These are phyloP conservation scores for Phaffomyces antillensis DNA, from an alignment of 805 yeast species.

Conservation along the genomic window DNA sequence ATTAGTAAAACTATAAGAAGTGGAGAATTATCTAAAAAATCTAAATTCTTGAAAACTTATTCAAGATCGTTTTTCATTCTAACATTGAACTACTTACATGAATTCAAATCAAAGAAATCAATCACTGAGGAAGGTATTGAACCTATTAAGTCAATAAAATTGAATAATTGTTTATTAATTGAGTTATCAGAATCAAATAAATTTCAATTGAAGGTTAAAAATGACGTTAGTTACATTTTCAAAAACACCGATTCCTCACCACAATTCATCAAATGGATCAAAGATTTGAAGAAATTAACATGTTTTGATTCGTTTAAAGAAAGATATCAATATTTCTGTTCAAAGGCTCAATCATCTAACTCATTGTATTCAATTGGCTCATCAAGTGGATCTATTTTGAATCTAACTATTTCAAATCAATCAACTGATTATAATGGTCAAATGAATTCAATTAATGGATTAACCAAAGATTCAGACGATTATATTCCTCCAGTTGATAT, in stretches of 20 bases:
- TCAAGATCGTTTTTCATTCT: conserved; percentile 83
- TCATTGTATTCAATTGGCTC: too few relatives aligned
- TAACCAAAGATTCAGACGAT: neutral
- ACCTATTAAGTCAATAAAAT: conserved; percentile 73
- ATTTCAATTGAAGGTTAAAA: conserved; percentile 33
- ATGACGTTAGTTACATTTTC: conserved; percentile 77
- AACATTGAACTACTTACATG: conserved; percentile 83
- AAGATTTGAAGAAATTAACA: conserved; percentile 54
- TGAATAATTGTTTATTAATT: conserved; percentile 71
- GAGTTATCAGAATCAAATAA: conserved; percentile 68
- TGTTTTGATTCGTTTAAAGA: conserved; percentile 25
- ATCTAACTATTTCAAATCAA: neutral
- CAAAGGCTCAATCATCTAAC: neutral
- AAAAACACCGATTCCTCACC: conserved; percentile 51
- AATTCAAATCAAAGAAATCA: conserved; percentile 55
- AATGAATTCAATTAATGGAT: conserved; percentile 8
- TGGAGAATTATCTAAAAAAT: conserved; percentile 78
- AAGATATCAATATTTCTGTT: conserved; percentile 8
- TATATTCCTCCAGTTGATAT: neutral
- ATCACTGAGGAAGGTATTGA: conserved; percentile 64
- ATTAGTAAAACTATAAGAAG: conserved; percentile 61
- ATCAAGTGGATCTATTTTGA: too few relatives aligned
- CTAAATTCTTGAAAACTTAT: conserved; percentile 83
- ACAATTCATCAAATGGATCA: conserved; percentile 75
- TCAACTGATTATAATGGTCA: neutral